These are phyloP conservation scores for Mycosphaerella sp. DNA, from an alignment of 2,329 filamentous ascomycete species.

Conservation along the genomic window DNA sequence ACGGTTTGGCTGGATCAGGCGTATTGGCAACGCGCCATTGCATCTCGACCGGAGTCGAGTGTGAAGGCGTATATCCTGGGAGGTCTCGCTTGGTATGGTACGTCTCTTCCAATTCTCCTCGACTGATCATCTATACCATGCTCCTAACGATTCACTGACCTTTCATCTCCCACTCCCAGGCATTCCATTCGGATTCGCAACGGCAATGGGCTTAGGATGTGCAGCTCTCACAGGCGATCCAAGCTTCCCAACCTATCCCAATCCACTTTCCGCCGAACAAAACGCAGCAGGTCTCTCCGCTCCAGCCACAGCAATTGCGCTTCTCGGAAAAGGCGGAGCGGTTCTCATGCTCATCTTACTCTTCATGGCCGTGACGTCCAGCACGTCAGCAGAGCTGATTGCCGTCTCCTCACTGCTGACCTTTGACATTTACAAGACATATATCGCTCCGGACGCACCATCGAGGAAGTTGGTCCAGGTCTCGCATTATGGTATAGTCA, in stretches of 20 bases:
- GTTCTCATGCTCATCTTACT: slow-evolving; percentile 44
- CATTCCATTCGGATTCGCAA: slow-evolving; percentile 45
- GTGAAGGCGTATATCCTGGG: slow-evolving; percentile 39
- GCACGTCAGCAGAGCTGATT: slow-evolving; percentile 47
- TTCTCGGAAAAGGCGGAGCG: slow-evolving; percentile 42
- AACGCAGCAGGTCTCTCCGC: slow-evolving; percentile 30
- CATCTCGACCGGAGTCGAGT: slow-evolving; percentile 35
- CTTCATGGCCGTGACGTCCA: slow-evolving; percentile 50
- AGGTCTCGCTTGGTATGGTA: slow-evolving; percentile 44
- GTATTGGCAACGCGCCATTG: slow-evolving; percentile 45
- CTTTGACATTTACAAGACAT: slow-evolving; percentile 48
- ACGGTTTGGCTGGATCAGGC: slow-evolving; percentile 36
- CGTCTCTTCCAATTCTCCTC: neutral
- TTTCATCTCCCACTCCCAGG: neutral
- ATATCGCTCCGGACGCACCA: slow-evolving; percentile 44
- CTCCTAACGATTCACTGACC: neutral
- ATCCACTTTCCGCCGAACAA: slow-evolving; percentile 25
- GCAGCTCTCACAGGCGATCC: slow-evolving; percentile 42
- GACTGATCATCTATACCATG: neutral
- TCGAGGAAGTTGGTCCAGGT: slow-evolving; percentile 41
- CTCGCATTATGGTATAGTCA: slow-evolving; percentile 45
- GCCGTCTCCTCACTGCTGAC: slow-evolving; percentile 48
- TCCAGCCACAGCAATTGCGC: slow-evolving; percentile 30
- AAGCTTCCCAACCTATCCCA: slow-evolving; percentile 41
- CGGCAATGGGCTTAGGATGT: slow-evolving; percentile 43